Conservation (phyloP, 352 stramenopile genomes). For the Pythium aristosporum region DNA sequence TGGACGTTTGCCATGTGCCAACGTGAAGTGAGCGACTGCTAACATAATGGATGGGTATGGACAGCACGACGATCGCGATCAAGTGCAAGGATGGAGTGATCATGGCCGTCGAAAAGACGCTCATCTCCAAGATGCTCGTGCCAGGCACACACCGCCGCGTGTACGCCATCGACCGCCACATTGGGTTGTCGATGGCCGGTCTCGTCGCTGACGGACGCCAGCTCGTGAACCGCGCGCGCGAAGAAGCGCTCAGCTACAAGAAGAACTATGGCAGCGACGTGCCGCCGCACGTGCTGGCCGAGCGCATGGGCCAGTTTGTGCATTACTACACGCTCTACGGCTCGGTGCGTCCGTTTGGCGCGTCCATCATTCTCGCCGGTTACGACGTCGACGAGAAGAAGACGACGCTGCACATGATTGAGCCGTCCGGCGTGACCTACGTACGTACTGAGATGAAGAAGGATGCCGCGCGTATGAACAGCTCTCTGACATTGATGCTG, state of each 20-base stretch:
- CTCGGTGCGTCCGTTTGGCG: slow-evolving; percentile 96
- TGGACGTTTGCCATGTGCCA: no score
- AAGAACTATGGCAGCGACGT: slow-evolving; percentile 96
- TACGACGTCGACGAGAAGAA: slow-evolving; percentile 95
- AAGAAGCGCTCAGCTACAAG: slow-evolving; percentile 94
- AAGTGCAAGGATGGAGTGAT: slow-evolving; percentile 97
- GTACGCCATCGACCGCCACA: slow-evolving; percentile 90
- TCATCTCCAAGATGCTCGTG: slow-evolving; percentile 93
- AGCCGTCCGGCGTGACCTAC: slow-evolving; percentile 91
- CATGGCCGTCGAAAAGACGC: slow-evolving; percentile 96
- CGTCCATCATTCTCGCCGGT: slow-evolving; percentile 93
- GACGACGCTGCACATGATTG: slow-evolving; percentile 89
- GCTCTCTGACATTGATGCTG: slow-evolving; percentile 1
- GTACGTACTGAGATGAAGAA: slow-evolving; percentile 35
- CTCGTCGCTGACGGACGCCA: slow-evolving; percentile 95
- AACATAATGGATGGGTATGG: background rate
- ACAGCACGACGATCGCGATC: slow-evolving; percentile 96
- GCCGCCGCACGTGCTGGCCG: slow-evolving; percentile 91
- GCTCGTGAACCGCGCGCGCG: slow-evolving; percentile 93
- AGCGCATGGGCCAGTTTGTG: slow-evolving; percentile 96
- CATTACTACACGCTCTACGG: slow-evolving; percentile 99
- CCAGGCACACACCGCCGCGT: slow-evolving; percentile 84
- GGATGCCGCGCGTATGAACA: no score
- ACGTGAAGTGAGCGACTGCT: background rate
- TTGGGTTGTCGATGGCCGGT: slow-evolving; percentile 93